Conservation (phyloP, 495 filamentous ascomycete genomes). For the Aspergillus mulundensis region DNA sequence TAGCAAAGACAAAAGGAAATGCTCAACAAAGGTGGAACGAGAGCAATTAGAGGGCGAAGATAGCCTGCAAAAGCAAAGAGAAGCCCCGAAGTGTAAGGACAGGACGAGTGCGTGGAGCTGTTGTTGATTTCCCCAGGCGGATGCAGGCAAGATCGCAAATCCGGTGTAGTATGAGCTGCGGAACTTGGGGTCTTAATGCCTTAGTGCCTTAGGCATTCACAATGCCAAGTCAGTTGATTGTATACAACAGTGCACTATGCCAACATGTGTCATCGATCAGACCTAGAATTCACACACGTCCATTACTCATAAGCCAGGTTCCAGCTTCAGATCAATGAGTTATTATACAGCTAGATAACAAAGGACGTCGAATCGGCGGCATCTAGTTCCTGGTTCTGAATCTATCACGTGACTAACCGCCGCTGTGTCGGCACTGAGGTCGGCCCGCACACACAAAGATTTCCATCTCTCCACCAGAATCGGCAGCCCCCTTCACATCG, state of each 20-base stretch:
- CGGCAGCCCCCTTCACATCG: constrained; percentile 20
- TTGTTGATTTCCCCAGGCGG: constrained; percentile 16
- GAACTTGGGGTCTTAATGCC: constrained; percentile 4
- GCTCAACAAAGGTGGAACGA: constrained; percentile 4
- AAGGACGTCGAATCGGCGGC: background rate
- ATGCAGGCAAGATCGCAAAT: constrained; percentile 7
- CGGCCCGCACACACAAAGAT: constrained; percentile 17
- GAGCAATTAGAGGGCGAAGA: constrained; percentile 11
- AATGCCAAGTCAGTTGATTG: background rate
- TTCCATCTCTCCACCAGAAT: constrained; percentile 16
- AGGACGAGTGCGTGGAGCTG: constrained; percentile 8
- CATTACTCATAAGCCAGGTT: too few relatives aligned
- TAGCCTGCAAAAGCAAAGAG: constrained; percentile 17
- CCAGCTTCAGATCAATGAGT: too few relatives aligned
- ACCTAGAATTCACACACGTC: too few relatives aligned
- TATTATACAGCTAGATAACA: background rate
- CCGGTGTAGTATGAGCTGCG: background rate
- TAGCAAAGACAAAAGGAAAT: constrained; percentile 3
- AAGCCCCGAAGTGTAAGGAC: constrained; percentile 14
- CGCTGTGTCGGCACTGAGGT: background rate
- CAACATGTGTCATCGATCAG: too few relatives aligned
- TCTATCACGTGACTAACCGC: background rate
- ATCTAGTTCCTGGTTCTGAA: background rate
- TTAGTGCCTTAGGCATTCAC: background rate
- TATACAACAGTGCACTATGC: too few relatives aligned